Percentiles rank a stretch among this genome's conserved stretches.
phyloP scores from a whole-genome alignment of 1,284 basidiomycete species.

The Mycena citricolor region DNA sequence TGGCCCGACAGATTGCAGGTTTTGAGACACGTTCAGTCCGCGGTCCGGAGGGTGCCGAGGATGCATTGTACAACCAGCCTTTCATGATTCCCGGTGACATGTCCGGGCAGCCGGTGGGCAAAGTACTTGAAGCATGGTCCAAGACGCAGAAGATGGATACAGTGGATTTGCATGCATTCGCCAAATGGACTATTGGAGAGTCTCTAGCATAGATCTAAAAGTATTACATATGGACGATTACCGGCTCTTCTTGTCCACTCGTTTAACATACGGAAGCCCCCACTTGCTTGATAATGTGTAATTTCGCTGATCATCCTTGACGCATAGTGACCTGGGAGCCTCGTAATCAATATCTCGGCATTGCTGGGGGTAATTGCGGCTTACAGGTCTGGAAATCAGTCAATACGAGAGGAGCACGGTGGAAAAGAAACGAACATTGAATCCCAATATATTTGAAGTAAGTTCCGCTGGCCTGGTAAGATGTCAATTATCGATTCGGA shows the following conservation, averaged over 20 bases:
- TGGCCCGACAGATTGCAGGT: conserved; percentile 86
- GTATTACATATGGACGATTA: no score
- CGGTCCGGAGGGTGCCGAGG: conserved; percentile 37
- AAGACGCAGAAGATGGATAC: conserved; percentile 40
- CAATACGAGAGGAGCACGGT: conserved; percentile 4
- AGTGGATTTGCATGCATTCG: conserved; percentile 56
- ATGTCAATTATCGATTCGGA: no score
- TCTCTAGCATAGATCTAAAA: no score
- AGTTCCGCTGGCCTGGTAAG: conserved; percentile 49
- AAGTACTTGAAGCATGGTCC: conserved; percentile 72
- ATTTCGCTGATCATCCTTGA: conserved; percentile 56
- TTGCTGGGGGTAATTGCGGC: no score
- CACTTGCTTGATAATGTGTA: conserved; percentile 41
- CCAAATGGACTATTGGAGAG: conserved; percentile 69
- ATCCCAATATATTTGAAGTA: conserved; percentile 63
- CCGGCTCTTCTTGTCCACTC: conserved; percentile 27
- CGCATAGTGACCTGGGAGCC: conserved; percentile 47
- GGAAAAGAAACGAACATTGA: conserved; percentile 47
- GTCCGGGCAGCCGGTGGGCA: conserved; percentile 56
- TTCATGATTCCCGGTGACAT: conserved; percentile 70
- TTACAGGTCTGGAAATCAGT: conserved; percentile 44
- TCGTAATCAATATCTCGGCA: no score
- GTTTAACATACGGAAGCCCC: conserved; percentile 46
- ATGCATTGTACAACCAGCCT: conserved; percentile 76
- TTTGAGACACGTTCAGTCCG: conserved; percentile 73